Evolutionary conservation across 768 basidiomycete genomes (phyloP).

Genomic region (Hypholoma fasciculare): DNA sequence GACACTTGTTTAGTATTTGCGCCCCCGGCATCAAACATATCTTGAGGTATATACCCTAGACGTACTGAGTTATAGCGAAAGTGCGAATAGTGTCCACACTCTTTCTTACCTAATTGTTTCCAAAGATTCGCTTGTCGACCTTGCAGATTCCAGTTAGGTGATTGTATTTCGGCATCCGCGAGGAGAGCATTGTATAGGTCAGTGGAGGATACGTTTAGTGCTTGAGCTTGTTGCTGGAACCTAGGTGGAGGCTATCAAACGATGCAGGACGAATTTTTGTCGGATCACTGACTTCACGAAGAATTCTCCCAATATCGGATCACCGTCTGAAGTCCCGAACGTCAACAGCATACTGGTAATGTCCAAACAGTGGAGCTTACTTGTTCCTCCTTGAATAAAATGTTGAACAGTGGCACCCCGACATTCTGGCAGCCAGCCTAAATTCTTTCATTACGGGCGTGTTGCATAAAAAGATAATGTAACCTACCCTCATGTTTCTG

Average conservation of each 20-base stretch:
- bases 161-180: constrained; percentile 57
- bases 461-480: background rate
- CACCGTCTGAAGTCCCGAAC: constrained; percentile 42
- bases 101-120: constrained; percentile 47
- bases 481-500: constrained; percentile 59
- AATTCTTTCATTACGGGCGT: background rate
- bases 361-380: constrained; percentile 34
- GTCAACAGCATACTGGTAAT: background rate
- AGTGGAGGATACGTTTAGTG: constrained; percentile 45
- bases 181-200: constrained; percentile 58
- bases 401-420: constrained; percentile 54
- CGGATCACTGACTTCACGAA: constrained; percentile 49
- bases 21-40: constrained; percentile 45
- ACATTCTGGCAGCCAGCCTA: constrained; percentile 71
- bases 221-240: constrained; percentile 48
- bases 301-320: constrained; percentile 66
- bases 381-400: constrained; percentile 61
- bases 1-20: constrained; percentile 65
- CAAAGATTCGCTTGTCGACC: constrained; percentile 58
- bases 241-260: constrained; percentile 24
- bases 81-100: background rate
- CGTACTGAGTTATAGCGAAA: background rate
- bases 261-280: background rate
- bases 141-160: constrained; percentile 63
- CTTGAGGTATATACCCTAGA: constrained; percentile 40